Base-by-base conservation (phyloP, 352 stramenopile species). In the Aphanomyces cochlioides region DNA sequence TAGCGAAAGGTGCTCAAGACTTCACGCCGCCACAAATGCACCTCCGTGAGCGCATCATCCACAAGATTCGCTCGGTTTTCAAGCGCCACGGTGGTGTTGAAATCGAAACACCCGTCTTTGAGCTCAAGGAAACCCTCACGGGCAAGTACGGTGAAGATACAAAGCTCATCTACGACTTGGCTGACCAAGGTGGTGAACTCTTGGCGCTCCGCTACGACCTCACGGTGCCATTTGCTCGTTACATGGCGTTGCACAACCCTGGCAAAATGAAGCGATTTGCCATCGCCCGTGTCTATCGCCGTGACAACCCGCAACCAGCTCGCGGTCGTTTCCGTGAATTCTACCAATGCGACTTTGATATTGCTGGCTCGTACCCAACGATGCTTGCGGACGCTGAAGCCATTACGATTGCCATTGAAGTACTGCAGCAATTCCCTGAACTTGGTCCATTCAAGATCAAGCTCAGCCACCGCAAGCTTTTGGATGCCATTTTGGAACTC, bases 331-430 rank as follows among this genome's bases (percentile, higher is more conserved):
- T 98, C 81, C 89, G 97, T 56, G 97, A 99, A 75, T 99, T 99
- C 78, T 99, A 99, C 84, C 97, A 99, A 79, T 99, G 97, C 76
- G 97, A 99, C 73, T 99, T 99, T 67, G 97, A 99, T 78, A 97
- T 99, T 74, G 97, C 97, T 38, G 96, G 96, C 63, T 85, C 77
- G 45, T 99, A 98, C 77, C 81, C 88, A 59, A 78, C 88, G 5
- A 99, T 99, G 97, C 87, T 99, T 17, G 81, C 96, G 6, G 97
- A 99, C 73, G 93, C 97, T 36, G 97, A 99, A 75, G 97, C 98
- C 69, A 73, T 99, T 12, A 96, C 90, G 56, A 93, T 99, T 39
- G 96, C 89, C 47, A 92, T 97, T 73, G 96, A 99, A 69, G 84
- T 93, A 54, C 71, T 96, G 48, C 84, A 92, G 78, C 84, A 93